Evolutionary conservation across 1,284 basidiomycete species (phyloP).

Genomic region (Pholiota adiposa): DNA sequence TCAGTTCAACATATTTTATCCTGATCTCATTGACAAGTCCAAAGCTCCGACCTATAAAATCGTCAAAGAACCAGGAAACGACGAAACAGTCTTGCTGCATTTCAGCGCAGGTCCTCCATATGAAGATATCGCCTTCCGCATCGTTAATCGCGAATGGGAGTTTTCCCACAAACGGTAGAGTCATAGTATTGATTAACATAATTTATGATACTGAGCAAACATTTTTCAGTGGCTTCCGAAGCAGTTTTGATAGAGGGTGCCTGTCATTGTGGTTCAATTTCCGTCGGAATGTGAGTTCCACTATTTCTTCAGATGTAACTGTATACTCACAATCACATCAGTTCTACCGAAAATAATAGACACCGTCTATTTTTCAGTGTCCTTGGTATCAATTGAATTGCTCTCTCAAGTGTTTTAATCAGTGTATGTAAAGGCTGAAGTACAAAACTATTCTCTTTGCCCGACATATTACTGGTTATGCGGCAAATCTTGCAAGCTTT

Average conservation of each 20-base stretch:
- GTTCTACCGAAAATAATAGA: slow-evolving; percentile 59
- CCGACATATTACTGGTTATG: too few species aligned
- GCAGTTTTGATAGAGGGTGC: slow-evolving; percentile 86
- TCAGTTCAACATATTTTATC: slow-evolving; percentile 93
- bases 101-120: slow-evolving; percentile 98
- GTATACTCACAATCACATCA: slow-evolving; percentile 32
- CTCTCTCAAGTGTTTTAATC: neutral
- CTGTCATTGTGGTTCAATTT: slow-evolving; percentile 88
- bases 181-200: neutral
- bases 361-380: neutral
- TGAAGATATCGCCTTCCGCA: slow-evolving; percentile 98
- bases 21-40: slow-evolving; percentile 95
- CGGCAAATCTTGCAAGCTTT: too few species aligned
- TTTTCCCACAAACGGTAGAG: slow-evolving; percentile 90
- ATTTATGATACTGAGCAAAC: neutral
- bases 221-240: slow-evolving; percentile 73
- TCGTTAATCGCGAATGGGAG: slow-evolving; percentile 98
- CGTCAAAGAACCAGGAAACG: slow-evolving; percentile 89
- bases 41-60: slow-evolving; percentile 96
- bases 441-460: too few species aligned
- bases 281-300: slow-evolving; percentile 74
- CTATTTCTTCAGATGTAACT: slow-evolving; percentile 8
- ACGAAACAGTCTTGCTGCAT: slow-evolving; percentile 91
- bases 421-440: neutral
- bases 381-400: neutral